Base-by-base conservation (phyloP, 108 stramenopile species). In the Aurantiochytrium sp. region DNA sequence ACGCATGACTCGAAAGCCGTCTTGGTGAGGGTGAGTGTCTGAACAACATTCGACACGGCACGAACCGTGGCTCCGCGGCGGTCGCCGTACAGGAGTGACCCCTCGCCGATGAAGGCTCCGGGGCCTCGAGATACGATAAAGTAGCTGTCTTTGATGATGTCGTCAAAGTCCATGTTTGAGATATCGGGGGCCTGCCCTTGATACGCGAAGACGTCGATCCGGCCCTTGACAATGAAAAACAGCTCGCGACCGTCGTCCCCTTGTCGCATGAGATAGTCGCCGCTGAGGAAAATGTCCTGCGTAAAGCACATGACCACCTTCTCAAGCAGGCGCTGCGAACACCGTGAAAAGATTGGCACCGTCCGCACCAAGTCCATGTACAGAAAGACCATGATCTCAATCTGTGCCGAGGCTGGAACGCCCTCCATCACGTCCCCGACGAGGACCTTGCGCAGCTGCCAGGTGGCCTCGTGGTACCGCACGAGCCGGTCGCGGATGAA, bases 241-340 rank as follows among this genome's bases (percentile, higher is more conserved):
- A 81, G 4, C n/a, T 81, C 73, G 2, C 45, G 42, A 12, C 73
- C 73, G 10, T 48, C 42, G 24, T 81, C 73, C 6, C 73, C 73
- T 48, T 81, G 73, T 6, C 73, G 73, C 73, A 81, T 81, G 4
- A 81, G 39, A 2, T 22, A 81, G 45, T 81, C 73, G 27, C 73
- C 73, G 24, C 73, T 81, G 0, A 81, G 2, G 24, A 81, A 81
- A 19, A 81, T 81, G 39, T 41, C 73, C 17, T 81, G 73, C 42
- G 39, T 41, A 42, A 81, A 81, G 45, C 73, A 48, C 73, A 81
- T 81, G 39, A 81, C 73, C 6, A 81, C 73, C 39, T 81, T 81
- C 45, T 81, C 73, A 17, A 81, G 45, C 6, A 81, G 45, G 19
- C 73, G 73, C 39, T 81, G 39, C 36, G 73, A 81, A 42, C 73